Conservation (phyloP, 2,329 filamentous ascomycete species). For the Trichoderma sp. region DNA sequence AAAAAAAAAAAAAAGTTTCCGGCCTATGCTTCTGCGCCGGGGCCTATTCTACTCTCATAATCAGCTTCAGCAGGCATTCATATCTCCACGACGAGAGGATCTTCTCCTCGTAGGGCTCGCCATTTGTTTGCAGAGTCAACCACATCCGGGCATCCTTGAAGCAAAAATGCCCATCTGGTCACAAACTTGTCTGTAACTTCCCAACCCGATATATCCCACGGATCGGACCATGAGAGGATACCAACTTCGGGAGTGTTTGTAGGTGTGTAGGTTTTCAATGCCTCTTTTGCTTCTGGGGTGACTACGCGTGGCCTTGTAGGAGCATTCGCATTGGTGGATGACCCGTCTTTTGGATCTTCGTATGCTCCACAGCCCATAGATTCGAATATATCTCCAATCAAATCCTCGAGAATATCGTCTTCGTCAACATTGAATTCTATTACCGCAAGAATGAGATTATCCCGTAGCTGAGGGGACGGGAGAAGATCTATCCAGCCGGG, state of each 20-base stretch:
- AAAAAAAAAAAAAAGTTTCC: background rate
- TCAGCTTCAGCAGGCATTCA: background rate
- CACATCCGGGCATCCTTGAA: conserved; percentile 22
- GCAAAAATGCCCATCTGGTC: conserved; percentile 17
- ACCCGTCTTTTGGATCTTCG: background rate
- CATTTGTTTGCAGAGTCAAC: conserved; percentile 18
- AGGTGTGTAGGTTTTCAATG: background rate
- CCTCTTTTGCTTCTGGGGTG: background rate
- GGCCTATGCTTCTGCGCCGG: background rate
- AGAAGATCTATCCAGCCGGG: conserved; percentile 29
- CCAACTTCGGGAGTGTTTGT: conserved; percentile 19
- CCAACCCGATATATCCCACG: conserved; percentile 27
- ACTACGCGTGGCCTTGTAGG: background rate
- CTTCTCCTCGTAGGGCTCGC: conserved; percentile 19
- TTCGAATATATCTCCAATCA: conserved; percentile 25
- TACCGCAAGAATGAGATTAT: conserved; percentile 29
- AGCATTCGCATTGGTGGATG: background rate
- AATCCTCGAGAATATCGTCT: conserved; percentile 27
- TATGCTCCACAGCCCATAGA: background rate
- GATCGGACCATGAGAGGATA: conserved; percentile 29
- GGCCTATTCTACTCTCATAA: background rate
- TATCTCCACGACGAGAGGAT: conserved; percentile 22
- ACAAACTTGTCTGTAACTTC: conserved; percentile 21
- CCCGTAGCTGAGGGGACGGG: conserved; percentile 28
- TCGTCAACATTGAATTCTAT: conserved; percentile 24